These are phyloP conservation scores for Botrytis fabae DNA, from an alignment of 2,329 filamentous ascomycete species.

Conservation along the genomic window DNA sequence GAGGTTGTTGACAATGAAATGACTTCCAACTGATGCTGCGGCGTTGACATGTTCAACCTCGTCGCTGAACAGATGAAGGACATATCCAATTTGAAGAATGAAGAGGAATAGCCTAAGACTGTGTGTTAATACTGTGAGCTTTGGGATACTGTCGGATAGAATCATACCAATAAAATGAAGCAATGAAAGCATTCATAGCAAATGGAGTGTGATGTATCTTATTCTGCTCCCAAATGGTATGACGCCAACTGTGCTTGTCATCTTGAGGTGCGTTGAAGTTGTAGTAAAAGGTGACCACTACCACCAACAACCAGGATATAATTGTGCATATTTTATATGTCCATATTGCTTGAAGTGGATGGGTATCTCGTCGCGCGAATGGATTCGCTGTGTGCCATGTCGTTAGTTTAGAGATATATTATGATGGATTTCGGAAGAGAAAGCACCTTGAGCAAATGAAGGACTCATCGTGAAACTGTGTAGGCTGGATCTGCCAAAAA, in stretches of 20 bases:
- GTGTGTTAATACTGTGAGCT: not conserved
- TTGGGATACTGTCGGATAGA: not conserved
- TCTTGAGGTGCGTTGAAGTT: conserved; percentile 62
- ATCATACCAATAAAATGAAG: conserved; percentile 73
- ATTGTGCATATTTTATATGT: conserved; percentile 76
- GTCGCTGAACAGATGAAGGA: conserved; percentile 72
- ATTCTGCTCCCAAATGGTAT: conserved; percentile 75
- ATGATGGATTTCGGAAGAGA: not conserved
- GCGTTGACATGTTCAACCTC: conserved; percentile 62
- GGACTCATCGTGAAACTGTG: conserved; percentile 6
- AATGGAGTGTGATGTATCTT: conserved; percentile 68
- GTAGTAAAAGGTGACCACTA: conserved; percentile 75
- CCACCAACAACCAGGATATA: conserved; percentile 71
- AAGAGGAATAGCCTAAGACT: conserved; percentile 67
- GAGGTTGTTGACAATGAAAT: conserved; percentile 86
- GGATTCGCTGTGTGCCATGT: conserved; percentile 62
- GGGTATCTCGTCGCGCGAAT: conserved; percentile 69
- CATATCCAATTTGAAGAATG: conserved; percentile 72
- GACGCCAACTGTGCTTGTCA: conserved; percentile 55
- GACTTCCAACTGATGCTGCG: conserved; percentile 74
- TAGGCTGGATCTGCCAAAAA: not conserved
- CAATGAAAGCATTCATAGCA: conserved; percentile 65
- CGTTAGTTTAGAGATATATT: not conserved
- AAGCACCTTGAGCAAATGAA: conserved; percentile 21
- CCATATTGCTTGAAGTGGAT: conserved; percentile 60